Evolutionary conservation across 768 basidiomycete species (phyloP), one percentile per base, ranked within the genome.

Genomic region (Pleurotus pulmonarius): DNA sequence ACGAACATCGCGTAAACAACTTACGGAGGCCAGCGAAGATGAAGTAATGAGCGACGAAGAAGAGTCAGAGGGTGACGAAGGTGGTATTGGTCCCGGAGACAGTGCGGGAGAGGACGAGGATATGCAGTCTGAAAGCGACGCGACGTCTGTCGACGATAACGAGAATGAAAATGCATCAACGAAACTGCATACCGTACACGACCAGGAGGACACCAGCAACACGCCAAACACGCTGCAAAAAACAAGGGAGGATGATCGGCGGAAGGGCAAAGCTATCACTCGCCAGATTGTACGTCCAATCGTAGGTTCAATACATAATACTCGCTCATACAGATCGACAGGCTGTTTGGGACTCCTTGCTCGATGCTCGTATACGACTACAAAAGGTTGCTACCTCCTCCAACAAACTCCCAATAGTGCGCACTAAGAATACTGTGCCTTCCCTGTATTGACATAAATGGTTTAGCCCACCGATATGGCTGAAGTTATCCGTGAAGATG

Each of bases 291-390:
- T 90, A 64, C 57, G 90, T 74, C 46, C 1, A 15, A 11, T 3
- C 29, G 29, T 34, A 9, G 3, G 29, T 34, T 34, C 29, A 34
- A 11, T 11, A 4, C 49, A 11, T 5, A 22, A n/a, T 22, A 4
- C 44, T 7, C 13, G 24, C 1, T 24, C 41, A 16, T 11, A 45
- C 47, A 26, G 56, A 41, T 24, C 51, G 57, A 56, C 51, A 98
- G 94, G 75, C 78, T 2, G 70, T 94, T 37, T 97, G 93, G 90
- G 93, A 98, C 68, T 77, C 80, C 4, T 76, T 98, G 38, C 78
- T 98, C 25, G 92, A 97, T 66, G 83, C 90, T n/a, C 84, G 96
- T 37, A 98, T 98, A 67, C 86, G 86, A 22, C 70, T 97, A 44
- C 96, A 98, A 72, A 98, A 94, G 73, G 81, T 87, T 20, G 75